Evolutionary conservation across 163 green algal genomes (phyloP), one percentile per base, ranked within the genome.

Genomic region (Scenedesmus sp.): DNA sequence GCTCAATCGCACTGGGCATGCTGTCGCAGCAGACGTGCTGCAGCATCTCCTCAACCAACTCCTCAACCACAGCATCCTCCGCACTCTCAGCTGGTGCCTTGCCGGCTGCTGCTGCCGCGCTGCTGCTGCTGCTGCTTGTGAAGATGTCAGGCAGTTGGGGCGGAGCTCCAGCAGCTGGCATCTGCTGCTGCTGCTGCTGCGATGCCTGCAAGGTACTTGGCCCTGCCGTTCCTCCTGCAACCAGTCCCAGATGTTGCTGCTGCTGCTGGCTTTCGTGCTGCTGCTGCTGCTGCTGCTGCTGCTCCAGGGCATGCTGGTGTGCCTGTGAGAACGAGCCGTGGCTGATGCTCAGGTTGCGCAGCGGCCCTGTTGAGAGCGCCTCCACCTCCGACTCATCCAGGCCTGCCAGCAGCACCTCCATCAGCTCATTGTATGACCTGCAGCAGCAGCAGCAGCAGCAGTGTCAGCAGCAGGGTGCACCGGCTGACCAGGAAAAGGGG

Each of bases 361-460:
- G 85, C 30, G 70, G 30, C 4, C 85, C 72, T 0, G 46, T 46
- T 5, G 65, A 44, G 0, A 84, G 83, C 7, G 53, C 30, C 37
- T 81, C 61, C 15, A 56, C 40, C 40, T 84, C 78, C 30, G 79
- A 61, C 49, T 70, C 72, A n/a, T 72, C 80, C 51, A 91, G 43
- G n/a, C 15, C 79, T 24, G 68, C 33, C 61, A 91, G 61, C 26
- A 91, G 86, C 49, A 90, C n/a, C 65, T 93, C 88, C 65, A 80
- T 83, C 30, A 86, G 22, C 85, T 97, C 93, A 73, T 99, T 86
- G 68, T 92, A 90, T 2, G 89, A 90, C 59, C 53, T 53, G 43
- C 78, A 56, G 78, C 26, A 35, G 1, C 65, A n/a, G 93, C 90
- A 40, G 95, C 76, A 33, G 61, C n/a, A n/a, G 7, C 56, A 70